phyloP scores from a whole-genome alignment of 352 stramenopile species.

The Globisporangium middletonii region DNA sequence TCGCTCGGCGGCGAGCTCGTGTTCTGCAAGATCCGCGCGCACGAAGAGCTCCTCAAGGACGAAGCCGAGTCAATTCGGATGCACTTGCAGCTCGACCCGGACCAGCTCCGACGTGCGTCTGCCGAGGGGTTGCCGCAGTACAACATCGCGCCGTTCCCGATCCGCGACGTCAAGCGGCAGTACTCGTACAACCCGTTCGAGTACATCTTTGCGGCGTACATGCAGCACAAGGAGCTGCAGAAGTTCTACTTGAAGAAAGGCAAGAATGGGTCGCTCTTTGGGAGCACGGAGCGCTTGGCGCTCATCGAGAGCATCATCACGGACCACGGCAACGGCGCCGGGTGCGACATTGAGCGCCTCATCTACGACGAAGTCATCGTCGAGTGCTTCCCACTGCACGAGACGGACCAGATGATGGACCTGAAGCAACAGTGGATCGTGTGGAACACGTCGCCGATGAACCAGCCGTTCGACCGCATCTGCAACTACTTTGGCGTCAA shows the following conservation, averaged over 20 bases:
- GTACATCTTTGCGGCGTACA: constrained; percentile 83
- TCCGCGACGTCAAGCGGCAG: constrained; percentile 72
- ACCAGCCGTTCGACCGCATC: constrained; percentile 74
- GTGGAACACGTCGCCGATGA: constrained; percentile 65
- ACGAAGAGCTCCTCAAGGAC: constrained; percentile 63
- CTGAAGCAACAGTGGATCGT: constrained; percentile 67
- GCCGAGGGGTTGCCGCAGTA: constrained; percentile 64
- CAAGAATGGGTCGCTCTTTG: constrained; percentile 59
- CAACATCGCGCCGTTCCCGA: constrained; percentile 73
- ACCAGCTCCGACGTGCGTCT: constrained; percentile 53
- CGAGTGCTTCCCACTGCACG: constrained; percentile 74
- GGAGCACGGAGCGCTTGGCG: constrained; percentile 65
- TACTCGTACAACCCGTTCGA: constrained; percentile 77
- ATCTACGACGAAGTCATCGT: constrained; percentile 74
- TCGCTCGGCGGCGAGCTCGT: constrained; percentile 59
- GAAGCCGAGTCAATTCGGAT: constrained; percentile 69
- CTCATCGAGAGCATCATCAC: constrained; percentile 86
- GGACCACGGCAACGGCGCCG: constrained; percentile 54
- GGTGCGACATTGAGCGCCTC: constrained; percentile 64
- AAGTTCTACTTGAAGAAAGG: constrained; percentile 63
- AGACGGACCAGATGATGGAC: constrained; percentile 53
- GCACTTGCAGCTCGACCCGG: constrained; percentile 64
- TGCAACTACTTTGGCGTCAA: constrained; percentile 87
- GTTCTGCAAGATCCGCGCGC: constrained; percentile 79
- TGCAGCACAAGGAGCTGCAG: constrained; percentile 58